These are phyloP conservation scores for Kuraishia molischiana DNA, from an alignment of 805 yeast species.

Conservation along the genomic window DNA sequence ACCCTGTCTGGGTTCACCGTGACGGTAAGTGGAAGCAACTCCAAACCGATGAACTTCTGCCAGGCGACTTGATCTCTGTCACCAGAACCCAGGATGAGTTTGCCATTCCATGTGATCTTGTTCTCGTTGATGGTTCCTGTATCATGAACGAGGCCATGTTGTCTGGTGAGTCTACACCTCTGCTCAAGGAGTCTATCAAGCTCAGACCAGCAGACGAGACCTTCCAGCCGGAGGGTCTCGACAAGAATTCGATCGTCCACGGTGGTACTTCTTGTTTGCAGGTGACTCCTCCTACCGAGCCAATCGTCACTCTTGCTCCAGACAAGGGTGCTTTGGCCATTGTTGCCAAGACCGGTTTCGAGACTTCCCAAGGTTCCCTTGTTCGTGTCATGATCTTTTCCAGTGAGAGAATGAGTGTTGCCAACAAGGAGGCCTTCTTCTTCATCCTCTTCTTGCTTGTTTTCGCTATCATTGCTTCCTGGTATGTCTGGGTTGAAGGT, in stretches of 20 bases:
- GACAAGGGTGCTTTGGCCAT: conserved; percentile 88
- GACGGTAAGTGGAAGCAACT: conserved; percentile 58
- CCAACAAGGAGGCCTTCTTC: conserved; percentile 87
- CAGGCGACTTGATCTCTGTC: conserved; percentile 85
- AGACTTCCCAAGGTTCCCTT: conserved; percentile 93
- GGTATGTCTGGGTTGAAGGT: conserved; percentile 99
- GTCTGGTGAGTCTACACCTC: conserved; percentile 96
- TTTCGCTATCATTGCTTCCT: conserved; percentile 90
- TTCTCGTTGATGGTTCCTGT: conserved; percentile 81
- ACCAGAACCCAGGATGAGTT: conserved; percentile 84
- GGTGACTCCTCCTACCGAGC: conserved; percentile 59
- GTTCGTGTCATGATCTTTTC: conserved; percentile 97
- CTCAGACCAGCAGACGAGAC: conserved; percentile 66
- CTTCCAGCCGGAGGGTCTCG: conserved; percentile 72
- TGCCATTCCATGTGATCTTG: conserved; percentile 90
- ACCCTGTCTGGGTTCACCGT: conserved; percentile 64
- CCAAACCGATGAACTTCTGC: conserved; percentile 68
- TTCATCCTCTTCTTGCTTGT: conserved; percentile 83
- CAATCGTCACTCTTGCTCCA: conserved; percentile 59
- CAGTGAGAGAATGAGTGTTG: conserved; percentile 93
- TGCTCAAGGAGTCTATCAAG: conserved; percentile 83
- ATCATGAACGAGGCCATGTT: conserved; percentile 98
- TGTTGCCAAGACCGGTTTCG: conserved; percentile 94
- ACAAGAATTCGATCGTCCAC: conserved; percentile 78
- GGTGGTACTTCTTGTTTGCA: conserved; percentile 97